phyloP scores from a whole-genome alignment of 257 asterid genomes.

The Oldenlandia corymbosa region DNA sequence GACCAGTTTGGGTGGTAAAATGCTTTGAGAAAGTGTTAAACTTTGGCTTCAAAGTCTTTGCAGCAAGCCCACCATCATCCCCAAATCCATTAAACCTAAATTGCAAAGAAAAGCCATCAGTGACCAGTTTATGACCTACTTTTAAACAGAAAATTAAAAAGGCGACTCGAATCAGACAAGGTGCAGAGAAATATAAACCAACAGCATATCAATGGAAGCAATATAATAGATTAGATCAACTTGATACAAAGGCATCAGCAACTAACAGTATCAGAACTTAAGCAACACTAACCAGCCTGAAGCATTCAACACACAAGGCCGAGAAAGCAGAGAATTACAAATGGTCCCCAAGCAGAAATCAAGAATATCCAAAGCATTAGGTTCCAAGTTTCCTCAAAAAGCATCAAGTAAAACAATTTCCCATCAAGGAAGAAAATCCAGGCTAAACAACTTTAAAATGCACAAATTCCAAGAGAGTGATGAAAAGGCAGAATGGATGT shows the following conservation, averaged over 20 bases:
- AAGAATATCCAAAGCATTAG: not conserved
- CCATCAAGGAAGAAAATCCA: not conserved
- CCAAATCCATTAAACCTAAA: constrained; percentile 76
- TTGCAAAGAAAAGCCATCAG: not conserved
- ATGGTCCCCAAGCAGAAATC: not conserved
- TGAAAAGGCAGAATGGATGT: no score
- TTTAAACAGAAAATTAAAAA: not conserved
- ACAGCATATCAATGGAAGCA: not conserved
- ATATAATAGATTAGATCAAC: not conserved
- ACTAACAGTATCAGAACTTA: not conserved
- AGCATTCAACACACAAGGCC: no score
- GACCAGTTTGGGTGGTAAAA: constrained; percentile 55
- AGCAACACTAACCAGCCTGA: no score
- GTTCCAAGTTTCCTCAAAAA: not conserved
- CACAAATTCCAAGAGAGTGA: not conserved
- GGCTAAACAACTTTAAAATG: not conserved
- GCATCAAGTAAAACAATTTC: not conserved
- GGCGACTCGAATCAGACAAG: not conserved
- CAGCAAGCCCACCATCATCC: constrained; percentile 87
- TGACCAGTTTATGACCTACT: not conserved
- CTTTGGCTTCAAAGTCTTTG: constrained; percentile 57
- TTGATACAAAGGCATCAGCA: not conserved
- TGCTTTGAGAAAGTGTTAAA: constrained; percentile 59
- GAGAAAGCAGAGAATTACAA: no score
- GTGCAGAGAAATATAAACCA: not conserved